Evolutionary conservation across 352 stramenopile genomes (phyloP), one percentile per base, ranked within the genome.

Genomic region (Globisporangium uncinulatum): DNA sequence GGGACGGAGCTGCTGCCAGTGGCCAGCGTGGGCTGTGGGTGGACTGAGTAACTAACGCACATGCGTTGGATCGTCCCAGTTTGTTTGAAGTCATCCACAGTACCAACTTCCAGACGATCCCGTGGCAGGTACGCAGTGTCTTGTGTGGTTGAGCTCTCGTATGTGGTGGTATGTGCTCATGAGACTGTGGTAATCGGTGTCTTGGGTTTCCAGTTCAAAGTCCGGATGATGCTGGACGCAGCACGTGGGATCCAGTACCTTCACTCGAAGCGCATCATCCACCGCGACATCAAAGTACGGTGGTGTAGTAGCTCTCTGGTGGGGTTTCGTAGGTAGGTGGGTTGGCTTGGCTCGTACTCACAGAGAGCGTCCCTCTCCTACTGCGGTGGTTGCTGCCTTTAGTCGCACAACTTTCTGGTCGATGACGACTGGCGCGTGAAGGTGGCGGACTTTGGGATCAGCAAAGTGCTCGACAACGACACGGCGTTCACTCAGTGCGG

Each of bases 331-430:
- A 29, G 24, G 24, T 29, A 4, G 24, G 24, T 29, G 24, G 24
- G 24, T 1, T 29, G 24, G 24, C 24, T 29, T 29, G 24, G 24
- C 24, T 29, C 24, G 24, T 29, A 29, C 24, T 29, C 4, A 29
- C 24, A 29, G 1, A 29, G 24, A 29, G 2, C 24, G 1, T 4
- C 24, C 24, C 24, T 29, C 24, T 29, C 24, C 24, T 29, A 1
- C 24, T 29, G 24, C 24, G 24, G 24, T 29, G 24, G 24, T 29
- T 29, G 24, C 24, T 29, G 24, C 44, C 0, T 57, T 21, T 19
- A 95, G 86, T 94, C 83, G n/a, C 86, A 95, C 62, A 95, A 95
- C 61, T 88, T 95, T 45, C 73, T 95, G 34, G 86, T 95, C 45
- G 86, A 95, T 51, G 86, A 95, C 57, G 86, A 95, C 59, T 95